Percentiles rank a stretch among this genome's conserved stretches.
phyloP scores from a whole-genome alignment of 1,284 basidiomycete species.

The Irpex sp. region DNA sequence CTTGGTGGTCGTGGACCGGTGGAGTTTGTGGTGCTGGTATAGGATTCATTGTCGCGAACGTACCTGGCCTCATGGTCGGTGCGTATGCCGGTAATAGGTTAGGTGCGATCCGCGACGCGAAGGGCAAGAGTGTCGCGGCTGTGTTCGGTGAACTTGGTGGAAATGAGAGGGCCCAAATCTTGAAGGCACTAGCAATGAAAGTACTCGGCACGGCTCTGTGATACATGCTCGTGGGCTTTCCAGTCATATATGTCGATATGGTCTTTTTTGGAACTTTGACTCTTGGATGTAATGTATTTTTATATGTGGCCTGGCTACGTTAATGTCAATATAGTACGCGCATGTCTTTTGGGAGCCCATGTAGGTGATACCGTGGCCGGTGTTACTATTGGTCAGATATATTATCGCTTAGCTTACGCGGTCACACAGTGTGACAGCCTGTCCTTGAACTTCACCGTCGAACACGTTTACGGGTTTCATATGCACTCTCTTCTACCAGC shows the following conservation, averaged over 20 bases:
- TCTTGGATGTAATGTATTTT: background rate
- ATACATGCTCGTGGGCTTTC: slow-evolving; percentile 20
- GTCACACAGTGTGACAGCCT: too few species aligned
- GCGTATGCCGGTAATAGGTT: slow-evolving; percentile 83
- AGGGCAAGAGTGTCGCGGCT: slow-evolving; percentile 86
- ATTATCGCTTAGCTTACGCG: too few species aligned
- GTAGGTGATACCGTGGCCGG: too few species aligned
- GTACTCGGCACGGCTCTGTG: slow-evolving; percentile 71
- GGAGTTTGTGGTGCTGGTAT: slow-evolving; percentile 66
- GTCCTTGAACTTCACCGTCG: too few species aligned
- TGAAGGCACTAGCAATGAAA: slow-evolving; percentile 86
- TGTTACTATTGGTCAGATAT: too few species aligned
- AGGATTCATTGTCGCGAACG: slow-evolving; percentile 86
- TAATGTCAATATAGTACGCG: too few species aligned
- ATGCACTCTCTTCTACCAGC: too few species aligned
- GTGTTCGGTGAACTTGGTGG: slow-evolving; percentile 85
- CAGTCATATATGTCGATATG: background rate
- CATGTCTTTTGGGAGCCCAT: too few species aligned
- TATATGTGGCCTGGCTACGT: too few species aligned
- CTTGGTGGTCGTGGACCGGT: slow-evolving; percentile 79
- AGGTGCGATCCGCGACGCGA: slow-evolving; percentile 88
- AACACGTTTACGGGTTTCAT: too few species aligned
- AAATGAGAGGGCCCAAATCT: slow-evolving; percentile 85
- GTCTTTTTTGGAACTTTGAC: background rate
- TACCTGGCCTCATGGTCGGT: slow-evolving; percentile 79